Percentiles rank a stretch among this genome's conserved stretches.
Evolutionary conservation across 2,329 filamentous ascomycete genomes (phyloP).

Genomic region (Aspergillus terreus): DNA sequence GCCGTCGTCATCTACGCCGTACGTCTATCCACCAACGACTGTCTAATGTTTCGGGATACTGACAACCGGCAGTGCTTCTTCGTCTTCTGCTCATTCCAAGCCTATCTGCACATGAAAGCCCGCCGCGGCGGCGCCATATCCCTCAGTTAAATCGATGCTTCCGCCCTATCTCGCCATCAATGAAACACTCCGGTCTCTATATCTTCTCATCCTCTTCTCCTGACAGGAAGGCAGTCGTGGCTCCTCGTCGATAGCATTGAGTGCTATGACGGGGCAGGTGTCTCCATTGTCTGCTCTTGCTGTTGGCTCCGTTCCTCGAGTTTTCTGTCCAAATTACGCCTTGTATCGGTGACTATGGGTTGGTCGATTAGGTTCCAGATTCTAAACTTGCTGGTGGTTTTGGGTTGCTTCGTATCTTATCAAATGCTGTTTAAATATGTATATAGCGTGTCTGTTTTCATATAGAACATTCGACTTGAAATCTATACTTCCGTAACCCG

Average conservation of each 20-base stretch:
- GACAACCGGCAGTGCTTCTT: conserved; percentile 56
- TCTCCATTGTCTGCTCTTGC: neutral
- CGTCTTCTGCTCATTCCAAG: conserved; percentile 86
- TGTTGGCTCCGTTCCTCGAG: too few species aligned
- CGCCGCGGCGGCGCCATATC: conserved; percentile 80
- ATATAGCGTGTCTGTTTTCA: neutral
- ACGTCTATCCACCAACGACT: conserved; percentile 40
- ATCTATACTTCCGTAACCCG: too few species aligned
- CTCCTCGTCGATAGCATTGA: neutral
- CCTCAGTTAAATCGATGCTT: conserved; percentile 48
- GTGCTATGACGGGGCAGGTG: neutral
- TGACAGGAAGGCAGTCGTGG: neutral
- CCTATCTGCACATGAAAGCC: conserved; percentile 78
- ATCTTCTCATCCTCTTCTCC: neutral
- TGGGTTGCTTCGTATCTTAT: neutral
- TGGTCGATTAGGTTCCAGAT: neutral
- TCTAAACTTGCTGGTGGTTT: neutral
- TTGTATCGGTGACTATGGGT: neutral
- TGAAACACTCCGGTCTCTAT: neutral
- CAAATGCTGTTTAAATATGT: neutral
- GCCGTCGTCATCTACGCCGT: conserved; percentile 87
- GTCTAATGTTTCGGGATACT: conserved; percentile 7
- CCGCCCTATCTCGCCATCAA: conserved; percentile 14
- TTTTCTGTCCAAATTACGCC: neutral
- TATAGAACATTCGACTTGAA: neutral